Evolutionary conservation across 768 basidiomycete species (phyloP), one percentile per base, ranked within the genome.

Genomic region (Xerocomellus chrysenteron): DNA sequence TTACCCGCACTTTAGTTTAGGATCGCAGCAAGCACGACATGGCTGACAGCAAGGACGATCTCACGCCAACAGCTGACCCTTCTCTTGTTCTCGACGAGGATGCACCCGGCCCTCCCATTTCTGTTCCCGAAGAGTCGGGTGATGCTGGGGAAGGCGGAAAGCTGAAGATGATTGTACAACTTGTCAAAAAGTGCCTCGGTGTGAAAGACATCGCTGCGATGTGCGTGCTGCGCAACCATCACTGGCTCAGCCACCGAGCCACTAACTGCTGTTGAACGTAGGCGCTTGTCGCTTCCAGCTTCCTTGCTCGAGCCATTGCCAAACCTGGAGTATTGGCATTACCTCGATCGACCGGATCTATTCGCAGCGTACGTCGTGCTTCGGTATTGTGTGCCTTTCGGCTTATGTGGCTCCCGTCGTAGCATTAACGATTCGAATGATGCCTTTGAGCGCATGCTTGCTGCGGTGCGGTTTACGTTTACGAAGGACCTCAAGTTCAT

Each of bases 311-410:
- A 97, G 69, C 95, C 95, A 4, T 81, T 95, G 62, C 95, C 95
- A 5, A 98, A 98, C 74, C 81, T 98, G 49, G 95, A 98, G 74
- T 98, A 94, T 75, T 97, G 92, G 92, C 87, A 92, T 62, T 95
- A 94, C 64, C 79, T 93, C 46, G 94, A 96, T 73, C 80, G 93
- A 63, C 91, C 94, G 8, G 94, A 97, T 73, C 75, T 93, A 44
- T 94, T 98, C 67, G 88, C 88, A 65, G 86, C 92, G 94, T 97
- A 70, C 77, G 88, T 84, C 35, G 21, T 39, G n/a, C 40, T 54
- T 53, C 21, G 19, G 7, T 37, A n/a, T 24, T 35, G 5, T 19
- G 9, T 26, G 39, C 52, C 41, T 19, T 39, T 55, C 50, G 45
- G 30, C 37, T 48, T 19, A 64, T 42, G 40, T 50, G 44, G 50